Evolutionary conservation across 805 yeast genomes (phyloP).

Genomic region (Wickerhamiella domercqiae): DNA sequence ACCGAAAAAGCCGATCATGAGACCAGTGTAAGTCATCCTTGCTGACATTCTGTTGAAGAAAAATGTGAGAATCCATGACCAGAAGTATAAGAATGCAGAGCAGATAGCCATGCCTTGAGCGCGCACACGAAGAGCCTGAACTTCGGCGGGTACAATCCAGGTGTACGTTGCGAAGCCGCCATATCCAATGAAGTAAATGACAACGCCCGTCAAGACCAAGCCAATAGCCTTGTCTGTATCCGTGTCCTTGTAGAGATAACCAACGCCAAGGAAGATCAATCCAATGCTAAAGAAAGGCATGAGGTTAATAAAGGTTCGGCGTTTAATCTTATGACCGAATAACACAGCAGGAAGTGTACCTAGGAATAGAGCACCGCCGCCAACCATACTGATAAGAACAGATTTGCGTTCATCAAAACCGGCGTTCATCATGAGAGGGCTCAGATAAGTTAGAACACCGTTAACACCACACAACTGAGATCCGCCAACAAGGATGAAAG

Average conservation of each 20-base stretch:
- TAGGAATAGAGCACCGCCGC: constrained; percentile 45
- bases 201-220: constrained; percentile 45
- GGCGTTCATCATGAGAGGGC: constrained; percentile 38
- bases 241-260: constrained; percentile 29
- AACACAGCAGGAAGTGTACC: constrained; percentile 55
- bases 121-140: constrained; percentile 43
- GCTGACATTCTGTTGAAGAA: constrained; percentile 42
- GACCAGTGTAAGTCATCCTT: constrained; percentile 46
- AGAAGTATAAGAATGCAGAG: constrained; percentile 37
- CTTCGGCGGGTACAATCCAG: constrained; percentile 56
- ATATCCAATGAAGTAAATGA: constrained; percentile 48
- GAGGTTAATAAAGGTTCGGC: constrained; percentile 49
- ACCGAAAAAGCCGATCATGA: constrained; percentile 51
- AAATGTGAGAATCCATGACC: constrained; percentile 50
- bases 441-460: constrained; percentile 50
- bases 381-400: constrained; percentile 54
- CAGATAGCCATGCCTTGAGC: constrained; percentile 52
- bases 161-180: constrained; percentile 54
- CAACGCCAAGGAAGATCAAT: constrained; percentile 42
- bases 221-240: constrained; percentile 38
- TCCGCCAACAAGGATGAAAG: constrained; percentile 33
- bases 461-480: constrained; percentile 52
- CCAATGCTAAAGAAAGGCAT: constrained; percentile 45
- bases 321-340: constrained; percentile 25
- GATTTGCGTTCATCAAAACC: constrained; percentile 38